These are phyloP conservation scores for Beta vulgaris DNA, from an alignment of 148 eudicot species.

Conservation along the genomic window DNA sequence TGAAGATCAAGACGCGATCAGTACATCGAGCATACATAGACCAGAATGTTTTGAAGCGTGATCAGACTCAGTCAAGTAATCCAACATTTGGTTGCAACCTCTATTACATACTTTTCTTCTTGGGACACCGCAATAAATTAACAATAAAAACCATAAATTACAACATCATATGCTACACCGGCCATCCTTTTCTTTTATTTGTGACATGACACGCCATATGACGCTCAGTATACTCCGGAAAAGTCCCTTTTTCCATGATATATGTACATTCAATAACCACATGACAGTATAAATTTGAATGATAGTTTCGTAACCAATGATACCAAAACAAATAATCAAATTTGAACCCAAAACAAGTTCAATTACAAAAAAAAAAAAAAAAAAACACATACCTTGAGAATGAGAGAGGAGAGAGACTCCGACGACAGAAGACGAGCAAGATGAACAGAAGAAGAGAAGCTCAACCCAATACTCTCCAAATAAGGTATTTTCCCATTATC, in stretches of 20 bases:
- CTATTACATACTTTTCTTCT: not conserved
- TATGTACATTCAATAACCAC: too few species aligned
- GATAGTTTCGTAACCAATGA: too few species aligned
- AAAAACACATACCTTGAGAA: slow-evolving; percentile 67
- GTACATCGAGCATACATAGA: not conserved
- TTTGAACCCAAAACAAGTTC: not conserved
- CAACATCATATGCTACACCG: not conserved
- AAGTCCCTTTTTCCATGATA: too few species aligned
- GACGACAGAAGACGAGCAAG: slow-evolving; percentile 57
- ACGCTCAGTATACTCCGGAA: too few species aligned
- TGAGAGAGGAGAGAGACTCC: slow-evolving; percentile 46
- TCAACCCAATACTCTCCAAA: slow-evolving; percentile 75
- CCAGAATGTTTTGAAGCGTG: not conserved
- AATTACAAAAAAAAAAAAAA: not conserved
- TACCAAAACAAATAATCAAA: not conserved
- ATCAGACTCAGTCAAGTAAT: not conserved
- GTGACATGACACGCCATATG: too few species aligned
- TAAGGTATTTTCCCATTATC: slow-evolving; percentile 69
- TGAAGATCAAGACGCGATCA: not conserved
- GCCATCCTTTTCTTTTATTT: not conserved
- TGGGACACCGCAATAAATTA: not conserved
- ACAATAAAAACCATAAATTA: not conserved
- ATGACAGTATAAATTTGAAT: too few species aligned
- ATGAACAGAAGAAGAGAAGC: slow-evolving; percentile 56
- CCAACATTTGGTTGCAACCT: not conserved